These are phyloP conservation scores for Metschnikowia similis DNA, from an alignment of 805 yeast species.

Conservation along the genomic window DNA sequence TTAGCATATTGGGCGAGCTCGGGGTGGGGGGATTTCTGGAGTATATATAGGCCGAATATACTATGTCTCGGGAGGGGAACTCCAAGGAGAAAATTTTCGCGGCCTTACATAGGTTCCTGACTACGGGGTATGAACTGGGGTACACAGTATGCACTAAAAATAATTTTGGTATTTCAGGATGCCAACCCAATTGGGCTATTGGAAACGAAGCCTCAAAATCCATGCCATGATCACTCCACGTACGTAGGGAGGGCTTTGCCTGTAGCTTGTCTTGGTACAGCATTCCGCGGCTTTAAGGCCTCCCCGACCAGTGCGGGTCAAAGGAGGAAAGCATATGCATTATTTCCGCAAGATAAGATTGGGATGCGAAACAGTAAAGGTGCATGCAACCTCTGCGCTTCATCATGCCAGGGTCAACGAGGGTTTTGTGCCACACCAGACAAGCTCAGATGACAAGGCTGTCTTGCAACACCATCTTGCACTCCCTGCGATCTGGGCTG, in stretches of 20 bases:
- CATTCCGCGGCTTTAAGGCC: slow-evolving; percentile 2
- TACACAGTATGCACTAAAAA: background rate
- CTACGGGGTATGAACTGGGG: background rate
- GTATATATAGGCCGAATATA: slow-evolving; percentile 10
- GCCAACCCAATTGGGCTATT: background rate
- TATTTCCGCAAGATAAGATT: background rate
- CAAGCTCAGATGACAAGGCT: slow-evolving; percentile 10
- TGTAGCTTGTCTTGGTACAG: background rate
- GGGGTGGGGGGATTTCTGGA: slow-evolving; percentile 7
- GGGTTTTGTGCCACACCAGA: background rate
- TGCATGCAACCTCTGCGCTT: background rate
- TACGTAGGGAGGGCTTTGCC: background rate
- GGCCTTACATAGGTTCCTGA: background rate
- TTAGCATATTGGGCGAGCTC: slow-evolving; percentile 10
- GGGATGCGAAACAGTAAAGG: background rate
- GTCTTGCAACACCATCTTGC: slow-evolving; percentile 27
- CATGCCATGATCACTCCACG: background rate
- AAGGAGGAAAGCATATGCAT: slow-evolving; percentile 1
- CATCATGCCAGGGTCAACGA: background rate
- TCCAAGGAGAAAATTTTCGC: slow-evolving; percentile 14
- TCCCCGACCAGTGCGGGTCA: background rate
- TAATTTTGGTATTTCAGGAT: background rate
- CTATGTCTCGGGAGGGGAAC: slow-evolving; percentile 8
- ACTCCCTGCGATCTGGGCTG: slow-evolving; percentile 27
- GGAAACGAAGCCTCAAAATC: background rate